A percentile compares a stretch with the other conserved stretches of the same genome.
Evolutionary conservation across 2,329 filamentous ascomycete species (phyloP).

Genomic region (Ciborinia camelliae): DNA sequence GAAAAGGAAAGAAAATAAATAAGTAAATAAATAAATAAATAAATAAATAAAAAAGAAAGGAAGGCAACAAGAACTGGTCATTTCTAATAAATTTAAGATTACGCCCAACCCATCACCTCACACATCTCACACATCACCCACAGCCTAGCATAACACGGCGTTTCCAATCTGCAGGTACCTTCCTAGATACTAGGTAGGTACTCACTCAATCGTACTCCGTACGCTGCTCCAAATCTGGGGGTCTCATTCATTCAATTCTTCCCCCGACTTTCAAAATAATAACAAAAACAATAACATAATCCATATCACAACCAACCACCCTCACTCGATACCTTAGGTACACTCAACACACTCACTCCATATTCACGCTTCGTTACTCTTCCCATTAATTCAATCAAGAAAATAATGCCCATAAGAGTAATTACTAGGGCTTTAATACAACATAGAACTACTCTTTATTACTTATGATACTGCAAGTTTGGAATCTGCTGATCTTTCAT

Average conservation of each 20-base stretch:
- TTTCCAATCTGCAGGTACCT: slow-evolving; percentile 7
- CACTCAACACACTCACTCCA: neutral
- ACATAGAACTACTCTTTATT: slow-evolving; percentile 14
- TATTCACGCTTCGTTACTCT: neutral
- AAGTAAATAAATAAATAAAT: too few relatives aligned
- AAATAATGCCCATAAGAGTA: slow-evolving; percentile 12
- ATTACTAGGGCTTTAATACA: slow-evolving; percentile 1
- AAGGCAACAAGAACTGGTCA: too few relatives aligned
- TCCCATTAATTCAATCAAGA: neutral
- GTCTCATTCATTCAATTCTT: neutral
- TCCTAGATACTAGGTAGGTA: neutral
- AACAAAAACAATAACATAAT: neutral
- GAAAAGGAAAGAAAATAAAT: neutral
- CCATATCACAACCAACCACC: neutral
- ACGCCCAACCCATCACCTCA: neutral
- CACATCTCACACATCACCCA: neutral
- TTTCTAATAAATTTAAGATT: too few relatives aligned
- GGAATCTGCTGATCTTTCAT: neutral
- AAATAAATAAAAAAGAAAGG: too few relatives aligned
- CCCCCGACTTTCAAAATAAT: neutral
- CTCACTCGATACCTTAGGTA: too few relatives aligned
- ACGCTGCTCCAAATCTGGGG: slow-evolving; percentile 2
- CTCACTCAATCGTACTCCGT: neutral
- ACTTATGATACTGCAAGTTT: slow-evolving; percentile 8
- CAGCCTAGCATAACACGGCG: neutral